Conservation (phyloP, 768 basidiomycete genomes). For the Hortiboletus campestris region DNA sequence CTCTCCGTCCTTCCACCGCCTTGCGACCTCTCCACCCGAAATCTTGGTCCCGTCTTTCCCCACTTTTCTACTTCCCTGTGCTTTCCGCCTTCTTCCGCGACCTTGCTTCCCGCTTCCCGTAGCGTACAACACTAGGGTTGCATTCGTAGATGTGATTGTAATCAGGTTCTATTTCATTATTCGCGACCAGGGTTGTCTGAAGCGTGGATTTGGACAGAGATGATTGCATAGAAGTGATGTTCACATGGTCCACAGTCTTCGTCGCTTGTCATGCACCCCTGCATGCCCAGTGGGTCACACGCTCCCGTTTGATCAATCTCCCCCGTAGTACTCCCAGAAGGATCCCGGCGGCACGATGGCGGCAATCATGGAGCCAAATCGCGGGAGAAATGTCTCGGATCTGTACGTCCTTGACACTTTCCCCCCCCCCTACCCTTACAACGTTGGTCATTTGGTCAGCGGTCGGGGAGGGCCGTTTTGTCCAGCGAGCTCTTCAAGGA, state of each 20-base stretch:
- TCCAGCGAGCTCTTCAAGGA: neutral
- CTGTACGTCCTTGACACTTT: neutral
- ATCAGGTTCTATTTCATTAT: neutral
- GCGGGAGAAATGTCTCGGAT: neutral
- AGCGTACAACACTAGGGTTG: constrained; percentile 33
- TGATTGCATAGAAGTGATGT: constrained; percentile 3
- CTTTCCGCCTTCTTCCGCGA: constrained; percentile 14
- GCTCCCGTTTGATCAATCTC: neutral
- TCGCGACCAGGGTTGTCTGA: constrained; percentile 3
- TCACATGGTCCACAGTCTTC: neutral
- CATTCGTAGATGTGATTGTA: constrained; percentile 25
- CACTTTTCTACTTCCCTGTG: constrained; percentile 9
- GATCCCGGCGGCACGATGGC: neutral
- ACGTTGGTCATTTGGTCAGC: neutral
- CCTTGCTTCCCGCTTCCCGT: constrained; percentile 5
- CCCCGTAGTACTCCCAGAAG: neutral
- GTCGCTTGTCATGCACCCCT: neutral
- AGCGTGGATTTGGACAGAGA: constrained; percentile 5
- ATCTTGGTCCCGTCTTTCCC: constrained; percentile 10
- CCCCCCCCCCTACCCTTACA: neutral
- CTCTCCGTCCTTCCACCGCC: constrained; percentile 14
- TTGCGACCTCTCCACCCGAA: constrained; percentile 2
- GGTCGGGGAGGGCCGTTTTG: neutral
- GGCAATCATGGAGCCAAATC: constrained; percentile 1
- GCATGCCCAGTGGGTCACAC: neutral